phyloP scores from a whole-genome alignment of 1,284 basidiomycete species.

The Lentinus polychrous region DNA sequence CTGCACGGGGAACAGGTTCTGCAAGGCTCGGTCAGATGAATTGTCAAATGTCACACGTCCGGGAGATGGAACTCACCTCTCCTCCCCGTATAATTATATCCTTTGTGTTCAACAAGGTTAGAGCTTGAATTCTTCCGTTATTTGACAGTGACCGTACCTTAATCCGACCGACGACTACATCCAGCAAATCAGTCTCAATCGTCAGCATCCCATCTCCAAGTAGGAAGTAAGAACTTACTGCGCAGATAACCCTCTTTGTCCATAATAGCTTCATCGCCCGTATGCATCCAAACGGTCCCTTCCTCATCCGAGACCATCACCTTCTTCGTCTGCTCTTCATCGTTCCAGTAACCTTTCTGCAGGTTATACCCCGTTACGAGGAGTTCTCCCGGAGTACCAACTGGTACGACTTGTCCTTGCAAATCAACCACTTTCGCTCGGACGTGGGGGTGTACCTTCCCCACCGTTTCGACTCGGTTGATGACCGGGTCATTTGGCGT shows the following conservation, averaged over 20 bases:
- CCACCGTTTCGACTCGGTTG: slow-evolving; percentile 78
- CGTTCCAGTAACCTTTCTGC: slow-evolving; percentile 83
- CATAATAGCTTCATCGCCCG: slow-evolving; percentile 78
- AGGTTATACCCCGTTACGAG: slow-evolving; percentile 70
- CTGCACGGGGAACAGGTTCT: slow-evolving; percentile 82
- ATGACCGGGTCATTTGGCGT: slow-evolving; percentile 57
- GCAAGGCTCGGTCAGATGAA: background rate
- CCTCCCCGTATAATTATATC: slow-evolving; percentile 88
- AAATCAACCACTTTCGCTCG: slow-evolving; percentile 65
- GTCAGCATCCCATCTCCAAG: background rate
- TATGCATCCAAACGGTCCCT: slow-evolving; percentile 75
- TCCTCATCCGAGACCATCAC: slow-evolving; percentile 53
- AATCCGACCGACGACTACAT: slow-evolving; percentile 62
- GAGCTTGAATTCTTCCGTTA: background rate
- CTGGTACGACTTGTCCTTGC: slow-evolving; percentile 56
- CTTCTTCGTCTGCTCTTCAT: slow-evolving; percentile 60
- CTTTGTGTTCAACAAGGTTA: slow-evolving; percentile 15
- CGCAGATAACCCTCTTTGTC: slow-evolving; percentile 77
- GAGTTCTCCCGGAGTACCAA: slow-evolving; percentile 68
- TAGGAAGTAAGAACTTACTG: slow-evolving; percentile 34
- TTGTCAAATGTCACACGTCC: no score
- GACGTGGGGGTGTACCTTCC: slow-evolving; percentile 69
- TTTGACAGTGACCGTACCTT: slow-evolving; percentile 39
- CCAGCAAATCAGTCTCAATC: slow-evolving; percentile 21
- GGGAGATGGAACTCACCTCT: slow-evolving; percentile 42